Conservation (phyloP, 805 yeast species). For the Alloascoidea hylecoeti region DNA sequence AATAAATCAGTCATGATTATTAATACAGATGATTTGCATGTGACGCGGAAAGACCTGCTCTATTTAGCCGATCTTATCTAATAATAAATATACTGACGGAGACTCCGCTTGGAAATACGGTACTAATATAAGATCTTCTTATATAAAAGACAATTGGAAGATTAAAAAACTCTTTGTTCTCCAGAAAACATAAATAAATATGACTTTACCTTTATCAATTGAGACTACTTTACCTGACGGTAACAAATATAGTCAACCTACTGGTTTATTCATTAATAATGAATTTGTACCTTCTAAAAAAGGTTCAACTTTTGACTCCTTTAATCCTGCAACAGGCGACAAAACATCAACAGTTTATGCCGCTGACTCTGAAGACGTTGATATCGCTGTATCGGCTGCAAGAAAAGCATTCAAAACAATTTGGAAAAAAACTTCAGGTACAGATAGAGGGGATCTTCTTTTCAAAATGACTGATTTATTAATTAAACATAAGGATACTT, state of each 20-base stretch:
- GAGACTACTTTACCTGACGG: slow-evolving; percentile 54
- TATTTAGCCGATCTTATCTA: too few relatives aligned
- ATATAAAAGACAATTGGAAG: too few relatives aligned
- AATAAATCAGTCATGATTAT: too few relatives aligned
- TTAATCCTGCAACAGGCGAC: slow-evolving; percentile 41
- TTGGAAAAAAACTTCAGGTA: slow-evolving; percentile 34
- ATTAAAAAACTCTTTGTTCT: too few relatives aligned
- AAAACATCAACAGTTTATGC: slow-evolving; percentile 34
- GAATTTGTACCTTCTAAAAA: slow-evolving; percentile 41
- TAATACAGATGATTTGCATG: too few relatives aligned
- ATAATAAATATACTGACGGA: too few relatives aligned
- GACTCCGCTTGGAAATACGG: too few relatives aligned
- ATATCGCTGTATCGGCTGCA: slow-evolving; percentile 38
- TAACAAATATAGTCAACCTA: slow-evolving; percentile 57
- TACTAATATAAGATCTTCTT: too few relatives aligned
- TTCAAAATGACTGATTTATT: slow-evolving; percentile 35
- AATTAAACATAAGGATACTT: slow-evolving; percentile 29
- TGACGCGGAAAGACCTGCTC: too few relatives aligned
- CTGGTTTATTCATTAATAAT: slow-evolving; percentile 81
- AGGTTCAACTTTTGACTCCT: slow-evolving; percentile 13
- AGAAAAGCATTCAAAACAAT: slow-evolving; percentile 29
- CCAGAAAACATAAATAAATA: too few relatives aligned
- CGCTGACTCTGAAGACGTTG: slow-evolving; percentile 35
- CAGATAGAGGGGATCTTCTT: slow-evolving; percentile 29
- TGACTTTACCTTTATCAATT: slow-evolving; percentile 13